Conservation (phyloP, 2,329 filamentous ascomycete genomes). For the Ophidiomyces ophidiicola region DNA sequence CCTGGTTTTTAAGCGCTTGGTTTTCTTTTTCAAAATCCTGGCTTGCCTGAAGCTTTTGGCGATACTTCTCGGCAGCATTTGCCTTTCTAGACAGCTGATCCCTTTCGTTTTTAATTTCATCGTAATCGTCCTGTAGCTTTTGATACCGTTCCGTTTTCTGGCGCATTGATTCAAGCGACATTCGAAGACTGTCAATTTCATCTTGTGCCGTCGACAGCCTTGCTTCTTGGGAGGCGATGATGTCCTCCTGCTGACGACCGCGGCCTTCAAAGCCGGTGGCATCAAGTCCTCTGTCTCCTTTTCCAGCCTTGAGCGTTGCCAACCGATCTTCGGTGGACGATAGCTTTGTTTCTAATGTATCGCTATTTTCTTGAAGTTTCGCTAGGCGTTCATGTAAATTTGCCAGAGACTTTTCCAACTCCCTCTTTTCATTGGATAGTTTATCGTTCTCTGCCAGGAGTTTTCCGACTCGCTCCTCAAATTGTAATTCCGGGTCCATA, state of each 20-base stretch:
- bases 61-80: conserved; percentile 39
- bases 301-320: conserved; percentile 41
- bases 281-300: conserved; percentile 37
- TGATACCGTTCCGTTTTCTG: conserved; percentile 36
- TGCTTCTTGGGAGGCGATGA: conserved; percentile 59
- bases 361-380: conserved; percentile 41
- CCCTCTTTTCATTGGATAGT: conserved; percentile 40
- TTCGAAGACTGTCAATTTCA: conserved; percentile 34
- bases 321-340: conserved; percentile 38
- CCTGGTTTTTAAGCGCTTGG: conserved; percentile 34
- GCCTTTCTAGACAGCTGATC: conserved; percentile 37
- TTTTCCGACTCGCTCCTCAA: conserved; percentile 38
- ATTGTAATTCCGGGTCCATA: conserved; percentile 36
- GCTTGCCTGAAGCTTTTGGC: conserved; percentile 38
- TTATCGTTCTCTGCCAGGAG: conserved; percentile 47
- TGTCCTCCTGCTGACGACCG: conserved; percentile 43
- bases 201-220: conserved; percentile 45
- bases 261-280: conserved; percentile 30
- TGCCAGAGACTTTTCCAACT: conserved; percentile 35
- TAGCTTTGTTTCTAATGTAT: conserved; percentile 34
- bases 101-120: conserved; percentile 38
- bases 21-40: conserved; percentile 41
- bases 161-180: conserved; percentile 34
- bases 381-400: conserved; percentile 50
- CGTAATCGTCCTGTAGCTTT: conserved; percentile 39